Evolutionary conservation across 768 basidiomycete genomes (phyloP).

Genomic region (Nidularia sp.): DNA sequence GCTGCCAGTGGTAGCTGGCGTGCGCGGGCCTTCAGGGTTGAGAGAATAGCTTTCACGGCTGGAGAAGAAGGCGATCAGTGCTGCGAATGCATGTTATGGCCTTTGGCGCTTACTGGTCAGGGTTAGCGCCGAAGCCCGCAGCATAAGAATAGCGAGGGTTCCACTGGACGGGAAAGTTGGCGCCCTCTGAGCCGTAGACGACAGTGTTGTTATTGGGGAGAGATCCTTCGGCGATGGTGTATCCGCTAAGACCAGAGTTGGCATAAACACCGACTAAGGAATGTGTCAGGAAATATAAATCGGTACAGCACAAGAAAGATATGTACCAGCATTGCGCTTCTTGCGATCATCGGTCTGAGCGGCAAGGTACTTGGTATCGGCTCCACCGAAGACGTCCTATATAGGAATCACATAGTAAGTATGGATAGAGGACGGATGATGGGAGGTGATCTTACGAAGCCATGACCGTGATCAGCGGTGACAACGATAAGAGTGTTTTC

Average conservation of each 20-base stretch:
- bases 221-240: constrained; percentile 30
- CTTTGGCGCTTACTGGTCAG: constrained; percentile 28
- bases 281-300: neutral
- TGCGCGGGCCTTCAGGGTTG: constrained; percentile 29
- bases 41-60: constrained; percentile 33
- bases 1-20: constrained; percentile 22
- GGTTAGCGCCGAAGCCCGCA: constrained; percentile 37
- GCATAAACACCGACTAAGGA: constrained; percentile 30
- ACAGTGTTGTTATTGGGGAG: constrained; percentile 34
- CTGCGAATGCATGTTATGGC: neutral
- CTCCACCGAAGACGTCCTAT: constrained; percentile 39
- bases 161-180: constrained; percentile 43
- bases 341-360: constrained; percentile 25
- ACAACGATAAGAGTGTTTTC: constrained; percentile 39
- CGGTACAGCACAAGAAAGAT: neutral
- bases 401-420: neutral
- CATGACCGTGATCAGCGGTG: constrained; percentile 46
- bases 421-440: neutral
- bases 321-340: constrained; percentile 24
- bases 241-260: constrained; percentile 35
- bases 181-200: constrained; percentile 32
- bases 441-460: constrained; percentile 25
- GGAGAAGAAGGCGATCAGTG: neutral
- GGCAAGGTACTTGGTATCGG: constrained; percentile 32
- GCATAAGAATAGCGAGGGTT: constrained; percentile 37